Evolutionary conservation across 2,329 filamentous ascomycete species (phyloP).

Genomic region (Ophiocordyceps camponoti-saundersi): DNA sequence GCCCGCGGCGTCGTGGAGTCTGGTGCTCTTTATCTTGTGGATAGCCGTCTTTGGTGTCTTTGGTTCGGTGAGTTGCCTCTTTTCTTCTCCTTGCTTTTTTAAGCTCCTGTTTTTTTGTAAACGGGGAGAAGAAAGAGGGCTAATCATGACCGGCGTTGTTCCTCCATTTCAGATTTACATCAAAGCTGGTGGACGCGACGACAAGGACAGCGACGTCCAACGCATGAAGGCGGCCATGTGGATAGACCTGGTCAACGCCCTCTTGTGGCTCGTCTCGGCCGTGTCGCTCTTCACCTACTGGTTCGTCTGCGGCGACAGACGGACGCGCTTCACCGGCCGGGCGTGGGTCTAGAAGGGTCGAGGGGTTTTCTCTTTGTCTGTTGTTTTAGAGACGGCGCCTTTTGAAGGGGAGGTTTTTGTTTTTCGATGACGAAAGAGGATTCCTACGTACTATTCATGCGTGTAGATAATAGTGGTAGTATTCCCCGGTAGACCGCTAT

Average conservation of each 20-base stretch:
- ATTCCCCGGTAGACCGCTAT: too few relatives aligned
- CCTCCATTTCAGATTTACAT: constrained; percentile 47
- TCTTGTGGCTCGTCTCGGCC: constrained; percentile 58
- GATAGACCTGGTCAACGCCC: constrained; percentile 58
- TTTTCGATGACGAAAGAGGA: too few relatives aligned
- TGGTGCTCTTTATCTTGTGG: constrained; percentile 61
- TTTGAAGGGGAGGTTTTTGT: too few relatives aligned
- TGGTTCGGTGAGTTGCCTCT: constrained; percentile 32
- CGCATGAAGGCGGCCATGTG: constrained; percentile 81
- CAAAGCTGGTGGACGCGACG: constrained; percentile 15
- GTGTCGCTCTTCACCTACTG: constrained; percentile 39
- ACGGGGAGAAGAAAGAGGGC: background rate
- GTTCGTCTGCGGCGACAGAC: constrained; percentile 33
- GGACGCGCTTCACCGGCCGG: constrained; percentile 40
- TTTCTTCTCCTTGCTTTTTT: too few relatives aligned
- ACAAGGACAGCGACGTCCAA: constrained; percentile 39
- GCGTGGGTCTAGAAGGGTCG: constrained; percentile 26
- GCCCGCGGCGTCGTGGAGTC: constrained; percentile 49
- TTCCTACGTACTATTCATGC: too few relatives aligned
- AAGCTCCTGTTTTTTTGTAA: background rate
- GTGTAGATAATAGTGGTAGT: too few relatives aligned
- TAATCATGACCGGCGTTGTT: background rate
- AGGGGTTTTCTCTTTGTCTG: too few relatives aligned
- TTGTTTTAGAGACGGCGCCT: too few relatives aligned
- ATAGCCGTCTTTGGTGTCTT: constrained; percentile 72